A percentile compares a stretch with the other conserved stretches of the same genome.
These are phyloP conservation scores for Colletotrichum truncatum DNA, from an alignment of 2,329 filamentous ascomycete genomes.

Conservation along the genomic window DNA sequence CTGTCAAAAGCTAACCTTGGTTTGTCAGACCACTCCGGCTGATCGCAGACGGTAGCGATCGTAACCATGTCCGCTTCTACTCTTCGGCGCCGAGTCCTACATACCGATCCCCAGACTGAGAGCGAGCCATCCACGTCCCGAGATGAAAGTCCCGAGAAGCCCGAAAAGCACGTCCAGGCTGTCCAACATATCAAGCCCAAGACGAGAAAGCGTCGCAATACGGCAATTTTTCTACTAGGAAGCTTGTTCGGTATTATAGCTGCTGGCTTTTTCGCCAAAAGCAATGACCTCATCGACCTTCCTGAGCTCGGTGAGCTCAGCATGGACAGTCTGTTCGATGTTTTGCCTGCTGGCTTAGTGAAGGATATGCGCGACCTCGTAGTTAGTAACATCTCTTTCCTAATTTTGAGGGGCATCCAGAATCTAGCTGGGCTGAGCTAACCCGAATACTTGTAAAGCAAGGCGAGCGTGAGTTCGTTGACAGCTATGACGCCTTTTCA, in stretches of 20 bases:
- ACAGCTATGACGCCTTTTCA: constrained; percentile 93
- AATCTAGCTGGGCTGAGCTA: constrained; percentile 20
- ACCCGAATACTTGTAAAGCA: constrained; percentile 59
- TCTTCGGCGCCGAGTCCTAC: constrained; percentile 34
- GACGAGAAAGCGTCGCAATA: constrained; percentile 76
- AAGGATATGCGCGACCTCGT: constrained; percentile 87
- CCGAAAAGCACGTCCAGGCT: constrained; percentile 50
- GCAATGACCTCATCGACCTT: constrained; percentile 88
- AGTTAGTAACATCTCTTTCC: constrained; percentile 57
- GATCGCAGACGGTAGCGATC: not conserved
- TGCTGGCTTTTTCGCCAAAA: constrained; percentile 89
- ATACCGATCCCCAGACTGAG: constrained; percentile 35
- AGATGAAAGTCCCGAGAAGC: constrained; percentile 45
- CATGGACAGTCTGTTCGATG: constrained; percentile 87
- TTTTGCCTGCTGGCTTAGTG: constrained; percentile 85
- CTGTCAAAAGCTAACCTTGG: not conserved
- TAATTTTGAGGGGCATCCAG: not conserved
- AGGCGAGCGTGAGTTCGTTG: constrained; percentile 82
- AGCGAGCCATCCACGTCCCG: constrained; percentile 33
- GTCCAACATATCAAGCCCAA: constrained; percentile 51
- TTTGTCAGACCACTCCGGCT: not conserved
- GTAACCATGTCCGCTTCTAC: constrained; percentile 20
- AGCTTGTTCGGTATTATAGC: constrained; percentile 90
- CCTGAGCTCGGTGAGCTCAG: constrained; percentile 76
- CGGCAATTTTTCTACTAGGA: constrained; percentile 86